Conservation (phyloP, 2,329 filamentous ascomycete genomes). For the Penicillium sp. region DNA sequence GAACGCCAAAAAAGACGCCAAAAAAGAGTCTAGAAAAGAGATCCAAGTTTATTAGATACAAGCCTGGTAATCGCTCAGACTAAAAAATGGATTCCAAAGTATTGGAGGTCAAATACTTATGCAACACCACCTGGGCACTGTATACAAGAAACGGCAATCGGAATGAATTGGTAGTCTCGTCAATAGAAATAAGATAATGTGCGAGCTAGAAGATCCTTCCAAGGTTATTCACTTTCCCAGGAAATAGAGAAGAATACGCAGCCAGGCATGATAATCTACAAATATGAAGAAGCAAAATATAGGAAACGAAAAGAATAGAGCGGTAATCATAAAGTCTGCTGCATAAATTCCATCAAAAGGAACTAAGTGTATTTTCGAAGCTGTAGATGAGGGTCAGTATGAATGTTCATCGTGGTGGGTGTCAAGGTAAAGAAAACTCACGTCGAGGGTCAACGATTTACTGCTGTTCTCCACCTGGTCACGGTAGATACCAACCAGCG, state of each 20-base stretch:
- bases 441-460: conserved; percentile 89
- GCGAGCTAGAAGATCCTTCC: not conserved
- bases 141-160: conserved; percentile 1
- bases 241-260: conserved; percentile 1
- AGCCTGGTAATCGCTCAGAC: too few relatives aligned
- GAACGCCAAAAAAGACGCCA: too few relatives aligned
- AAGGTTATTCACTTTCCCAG: not conserved
- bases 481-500: conserved; percentile 89
- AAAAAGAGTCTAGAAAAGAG: too few relatives aligned
- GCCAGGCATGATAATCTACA: conserved; percentile 26
- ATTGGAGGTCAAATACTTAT: not conserved
- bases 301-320: not conserved
- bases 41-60: too few relatives aligned
- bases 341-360: conserved; percentile 2
- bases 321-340: conserved; percentile 18
- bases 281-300: conserved; percentile 10
- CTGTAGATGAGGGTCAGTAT: conserved; percentile 22
- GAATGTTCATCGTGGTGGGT: not conserved
- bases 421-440: conserved; percentile 57
- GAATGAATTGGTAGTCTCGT: conserved; percentile 20
- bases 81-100: too few relatives aligned
- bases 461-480: conserved; percentile 94
- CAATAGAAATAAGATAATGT: conserved; percentile 2
- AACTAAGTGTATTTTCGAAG: conserved; percentile 39
- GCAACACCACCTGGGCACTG: too few relatives aligned